A percentile compares a stretch with the other conserved stretches of the same genome.
Conservation (phyloP, 2,329 filamentous ascomycete genomes). For the Pestalotiopsis sp. region DNA sequence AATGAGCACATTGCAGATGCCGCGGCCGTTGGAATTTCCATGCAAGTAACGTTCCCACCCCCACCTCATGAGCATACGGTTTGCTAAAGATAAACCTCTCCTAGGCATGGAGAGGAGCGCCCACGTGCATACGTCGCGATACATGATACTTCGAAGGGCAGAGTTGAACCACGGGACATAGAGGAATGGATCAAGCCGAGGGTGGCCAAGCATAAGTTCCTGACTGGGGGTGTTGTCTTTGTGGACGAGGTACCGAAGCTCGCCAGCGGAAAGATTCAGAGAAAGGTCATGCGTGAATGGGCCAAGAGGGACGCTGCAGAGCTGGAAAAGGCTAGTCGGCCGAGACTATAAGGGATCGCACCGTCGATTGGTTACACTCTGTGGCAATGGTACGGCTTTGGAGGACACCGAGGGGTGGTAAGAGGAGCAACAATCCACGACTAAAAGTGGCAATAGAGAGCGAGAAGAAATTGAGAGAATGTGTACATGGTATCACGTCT, state of each 20-base stretch:
- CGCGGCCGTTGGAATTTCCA: slow-evolving; percentile 55
- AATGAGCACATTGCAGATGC: slow-evolving; percentile 56
- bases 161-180: slow-evolving; percentile 54
- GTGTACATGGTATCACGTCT: neutral
- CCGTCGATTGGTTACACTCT: neutral
- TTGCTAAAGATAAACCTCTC: slow-evolving; percentile 13
- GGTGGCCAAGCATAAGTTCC: slow-evolving; percentile 54
- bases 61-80: neutral
- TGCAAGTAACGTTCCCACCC: slow-evolving; percentile 33
- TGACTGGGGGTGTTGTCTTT: slow-evolving; percentile 55
- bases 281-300: slow-evolving; percentile 59
- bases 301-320: slow-evolving; percentile 49
- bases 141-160: slow-evolving; percentile 46
- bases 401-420: neutral
- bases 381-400: neutral
- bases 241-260: slow-evolving; percentile 60
- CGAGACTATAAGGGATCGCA: neutral
- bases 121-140: slow-evolving; percentile 55
- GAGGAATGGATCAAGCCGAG: slow-evolving; percentile 45
- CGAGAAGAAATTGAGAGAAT: neutral
- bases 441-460: neutral
- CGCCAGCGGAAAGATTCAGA: slow-evolving; percentile 59
- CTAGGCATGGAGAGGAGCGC: slow-evolving; percentile 47
- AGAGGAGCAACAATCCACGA: neutral
- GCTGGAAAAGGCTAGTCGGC: neutral